phyloP scores from a whole-genome alignment of 306 rosid species.

The Lithocarpus polystachyus region DNA sequence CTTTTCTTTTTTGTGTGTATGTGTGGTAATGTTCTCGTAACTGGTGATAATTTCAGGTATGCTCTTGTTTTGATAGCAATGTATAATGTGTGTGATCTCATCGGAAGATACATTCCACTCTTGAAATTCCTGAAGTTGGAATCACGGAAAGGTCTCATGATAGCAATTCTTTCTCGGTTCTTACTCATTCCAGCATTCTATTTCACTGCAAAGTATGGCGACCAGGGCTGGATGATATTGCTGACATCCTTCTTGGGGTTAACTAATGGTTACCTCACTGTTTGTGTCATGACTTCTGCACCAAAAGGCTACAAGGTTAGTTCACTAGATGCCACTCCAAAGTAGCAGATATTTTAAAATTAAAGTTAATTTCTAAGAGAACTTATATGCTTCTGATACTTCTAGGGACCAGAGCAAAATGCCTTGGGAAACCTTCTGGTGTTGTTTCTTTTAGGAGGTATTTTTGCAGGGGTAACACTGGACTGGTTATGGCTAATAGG shows the following conservation, averaged over 20 bases:
- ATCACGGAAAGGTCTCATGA: conserved; percentile 51
- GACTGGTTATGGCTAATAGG: conserved; percentile 98
- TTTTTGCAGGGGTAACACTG: conserved; percentile 78
- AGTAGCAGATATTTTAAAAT: background rate
- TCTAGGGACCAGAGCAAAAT: conserved; percentile 95
- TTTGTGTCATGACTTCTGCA: conserved; percentile 82
- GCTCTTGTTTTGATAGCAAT: conserved; percentile 75
- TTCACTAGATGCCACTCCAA: background rate
- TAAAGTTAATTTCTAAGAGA: background rate
- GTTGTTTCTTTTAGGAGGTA: conserved; percentile 64
- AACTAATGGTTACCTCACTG: conserved; percentile 79
- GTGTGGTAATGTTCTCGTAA: background rate
- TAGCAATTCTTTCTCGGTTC: conserved; percentile 41
- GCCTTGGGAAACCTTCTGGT: conserved; percentile 89
- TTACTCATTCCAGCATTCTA: conserved; percentile 76
- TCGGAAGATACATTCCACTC: conserved; percentile 85
- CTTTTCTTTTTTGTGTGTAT: background rate
- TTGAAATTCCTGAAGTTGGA: conserved; percentile 48
- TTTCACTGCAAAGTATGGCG: conserved; percentile 75
- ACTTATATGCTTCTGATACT: background rate
- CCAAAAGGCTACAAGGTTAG: conserved; percentile 87
- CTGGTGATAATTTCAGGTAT: conserved; percentile 49
- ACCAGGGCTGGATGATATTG: conserved; percentile 84
- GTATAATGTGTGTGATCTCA: conserved; percentile 65
- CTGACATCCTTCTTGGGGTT: conserved; percentile 77